Conservation (phyloP, 352 stramenopile species). For the Phytophthora kernoviae region DNA sequence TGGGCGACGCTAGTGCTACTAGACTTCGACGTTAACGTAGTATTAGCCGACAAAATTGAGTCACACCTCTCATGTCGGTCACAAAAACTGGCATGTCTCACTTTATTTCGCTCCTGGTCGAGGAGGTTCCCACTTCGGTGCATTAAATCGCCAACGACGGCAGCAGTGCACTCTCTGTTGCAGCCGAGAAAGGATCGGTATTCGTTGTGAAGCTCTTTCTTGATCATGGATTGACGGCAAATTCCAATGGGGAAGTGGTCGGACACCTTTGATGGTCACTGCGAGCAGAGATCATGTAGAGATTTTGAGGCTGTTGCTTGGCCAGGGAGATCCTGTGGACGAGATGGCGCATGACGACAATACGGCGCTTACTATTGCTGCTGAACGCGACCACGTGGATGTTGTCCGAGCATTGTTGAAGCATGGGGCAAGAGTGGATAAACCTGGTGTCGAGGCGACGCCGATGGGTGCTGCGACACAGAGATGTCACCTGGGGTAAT, state of each 20-base stretch:
- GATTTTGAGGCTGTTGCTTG: slow-evolving; percentile 10
- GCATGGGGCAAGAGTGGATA: not conserved
- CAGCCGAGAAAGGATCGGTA: slow-evolving; percentile 6
- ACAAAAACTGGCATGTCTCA: not conserved
- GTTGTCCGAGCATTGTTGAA: slow-evolving; percentile 4
- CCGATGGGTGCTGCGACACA: slow-evolving; percentile 11
- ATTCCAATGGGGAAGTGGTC: slow-evolving; percentile 11
- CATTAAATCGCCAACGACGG: slow-evolving; percentile 11
- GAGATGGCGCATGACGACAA: slow-evolving; percentile 9
- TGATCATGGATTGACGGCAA: not conserved
- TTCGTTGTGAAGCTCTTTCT: slow-evolving; percentile 8
- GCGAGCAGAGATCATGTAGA: slow-evolving; percentile 9
- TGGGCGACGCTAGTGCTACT: slow-evolving; percentile 1
- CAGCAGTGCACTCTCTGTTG: slow-evolving; percentile 7
- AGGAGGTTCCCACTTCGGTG: slow-evolving; percentile 1
- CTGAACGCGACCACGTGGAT: slow-evolving; percentile 7
- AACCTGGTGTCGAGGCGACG: not conserved
- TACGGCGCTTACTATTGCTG: slow-evolving; percentile 23
- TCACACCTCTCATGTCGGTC: slow-evolving; percentile 9
- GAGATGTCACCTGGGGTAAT: slow-evolving; percentile 12
- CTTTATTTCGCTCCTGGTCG: slow-evolving; percentile 1
- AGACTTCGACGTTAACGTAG: slow-evolving; percentile 7
- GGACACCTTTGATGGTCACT: slow-evolving; percentile 21
- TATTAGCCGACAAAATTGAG: slow-evolving; percentile 1
- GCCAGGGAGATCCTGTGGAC: slow-evolving; percentile 7